Evolutionary conservation across 164 flowering plant genomes (phyloP).

Genomic region (Nymphaea colorata): DNA sequence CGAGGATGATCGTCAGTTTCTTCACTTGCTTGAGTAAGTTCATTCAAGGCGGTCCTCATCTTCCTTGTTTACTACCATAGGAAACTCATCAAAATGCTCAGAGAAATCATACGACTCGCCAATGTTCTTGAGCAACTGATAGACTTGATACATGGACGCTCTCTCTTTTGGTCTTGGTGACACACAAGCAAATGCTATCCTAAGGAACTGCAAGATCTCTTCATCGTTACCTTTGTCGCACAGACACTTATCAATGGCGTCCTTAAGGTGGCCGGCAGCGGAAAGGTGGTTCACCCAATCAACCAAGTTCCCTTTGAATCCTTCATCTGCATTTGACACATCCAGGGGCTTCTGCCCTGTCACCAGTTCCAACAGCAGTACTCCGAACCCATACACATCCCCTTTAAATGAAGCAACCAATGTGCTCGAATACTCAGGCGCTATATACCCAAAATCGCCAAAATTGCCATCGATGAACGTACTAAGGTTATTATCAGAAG

Average conservation of each 20-base stretch:
- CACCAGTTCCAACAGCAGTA: constrained; percentile 52
- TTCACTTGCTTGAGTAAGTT: background rate
- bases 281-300: constrained; percentile 43
- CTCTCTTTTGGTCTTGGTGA: constrained; percentile 56
- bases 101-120: constrained; percentile 29
- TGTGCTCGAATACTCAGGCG: constrained; percentile 55
- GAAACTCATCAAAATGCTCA: constrained; percentile 50
- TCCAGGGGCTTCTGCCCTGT: constrained; percentile 57
- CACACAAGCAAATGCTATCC: constrained; percentile 45
- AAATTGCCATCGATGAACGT: constrained; percentile 31
- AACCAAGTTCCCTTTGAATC: constrained; percentile 46
- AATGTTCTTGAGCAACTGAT: constrained; percentile 37
- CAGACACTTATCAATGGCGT: constrained; percentile 34
- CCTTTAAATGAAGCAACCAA: constrained; percentile 51
- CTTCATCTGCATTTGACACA: constrained; percentile 29
- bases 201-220: constrained; percentile 38
- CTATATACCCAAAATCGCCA: constrained; percentile 60
- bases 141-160: constrained; percentile 42
- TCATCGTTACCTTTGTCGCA: constrained; percentile 45
- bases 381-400: constrained; percentile 62
- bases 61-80: constrained; percentile 29
- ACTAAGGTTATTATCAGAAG: constrained; percentile 27
- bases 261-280: constrained; percentile 26
- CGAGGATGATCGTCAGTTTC: background rate
- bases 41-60: constrained; percentile 18